Conservation (phyloP, 2,329 filamentous ascomycete genomes). For the Fusarium nodosum region DNA sequence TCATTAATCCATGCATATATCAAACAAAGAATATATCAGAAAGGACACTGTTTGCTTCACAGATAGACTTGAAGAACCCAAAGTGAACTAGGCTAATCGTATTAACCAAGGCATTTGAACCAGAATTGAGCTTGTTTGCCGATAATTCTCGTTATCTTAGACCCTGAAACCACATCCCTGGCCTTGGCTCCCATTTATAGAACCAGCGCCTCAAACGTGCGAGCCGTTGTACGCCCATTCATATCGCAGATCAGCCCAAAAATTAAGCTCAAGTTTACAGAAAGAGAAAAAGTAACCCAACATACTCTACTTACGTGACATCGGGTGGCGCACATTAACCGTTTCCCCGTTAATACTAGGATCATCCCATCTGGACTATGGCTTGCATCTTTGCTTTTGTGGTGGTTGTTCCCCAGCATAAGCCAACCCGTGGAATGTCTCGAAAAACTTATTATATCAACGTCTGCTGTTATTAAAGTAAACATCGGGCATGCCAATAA, state of each 20-base stretch:
- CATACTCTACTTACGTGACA: constrained; percentile 36
- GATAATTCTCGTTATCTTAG: neutral
- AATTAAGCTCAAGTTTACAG: constrained; percentile 18
- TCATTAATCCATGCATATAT: constrained; percentile 10
- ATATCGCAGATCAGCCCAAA: constrained; percentile 16
- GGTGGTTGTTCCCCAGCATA: constrained; percentile 32
- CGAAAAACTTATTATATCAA: constrained; percentile 23
- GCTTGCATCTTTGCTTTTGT: constrained; percentile 14
- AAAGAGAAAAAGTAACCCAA: constrained; percentile 12
- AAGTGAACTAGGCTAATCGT: constrained; percentile 2
- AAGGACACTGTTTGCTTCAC: constrained; percentile 11
- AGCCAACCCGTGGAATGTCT: constrained; percentile 8
- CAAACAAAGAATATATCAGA: constrained; percentile 6
- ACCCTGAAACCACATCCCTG: constrained; percentile 7
- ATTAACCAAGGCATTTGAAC: constrained; percentile 1
- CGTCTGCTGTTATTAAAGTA: constrained; percentile 16
- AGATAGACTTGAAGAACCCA: constrained; percentile 4
- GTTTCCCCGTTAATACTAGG: constrained; percentile 37
- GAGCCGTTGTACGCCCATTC: constrained; percentile 26
- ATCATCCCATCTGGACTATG: constrained; percentile 27
- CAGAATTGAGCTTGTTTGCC: constrained; percentile 19
- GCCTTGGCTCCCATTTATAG: constrained; percentile 45
- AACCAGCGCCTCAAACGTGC: constrained; percentile 25
- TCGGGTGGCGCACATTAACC: constrained; percentile 38
- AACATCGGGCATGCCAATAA: neutral